Percentiles rank a stretch among this genome's conserved stretches.
Conservation (phyloP, 768 basidiomycete species). For the Trametes cingulata region DNA sequence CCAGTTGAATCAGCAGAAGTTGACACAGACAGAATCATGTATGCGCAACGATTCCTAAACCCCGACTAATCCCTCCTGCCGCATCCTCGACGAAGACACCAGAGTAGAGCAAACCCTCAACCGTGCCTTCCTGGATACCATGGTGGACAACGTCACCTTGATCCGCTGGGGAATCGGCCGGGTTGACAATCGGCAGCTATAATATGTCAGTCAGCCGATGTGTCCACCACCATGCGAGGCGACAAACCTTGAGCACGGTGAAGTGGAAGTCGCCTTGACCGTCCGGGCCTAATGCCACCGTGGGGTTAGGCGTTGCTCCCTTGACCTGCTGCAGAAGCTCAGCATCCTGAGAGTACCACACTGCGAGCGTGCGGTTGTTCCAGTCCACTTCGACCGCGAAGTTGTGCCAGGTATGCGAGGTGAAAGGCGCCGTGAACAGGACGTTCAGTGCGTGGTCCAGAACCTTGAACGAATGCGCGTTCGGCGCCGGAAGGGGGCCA, state of each 20-base stretch:
- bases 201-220: background rate
- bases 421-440: constrained; percentile 51
- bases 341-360: constrained; percentile 51
- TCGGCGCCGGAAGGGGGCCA: constrained; percentile 39
- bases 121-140: constrained; percentile 59
- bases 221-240: background rate
- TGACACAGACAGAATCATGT: background rate
- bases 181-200: constrained; percentile 56
- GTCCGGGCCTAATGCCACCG: constrained; percentile 39
- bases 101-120: constrained; percentile 57
- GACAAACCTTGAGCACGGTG: constrained; percentile 54
- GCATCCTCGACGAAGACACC: constrained; percentile 56
- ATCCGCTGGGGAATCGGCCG: constrained; percentile 44
- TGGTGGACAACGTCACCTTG: constrained; percentile 58
- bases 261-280: constrained; percentile 65
- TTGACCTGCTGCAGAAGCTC: constrained; percentile 45
- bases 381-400: constrained; percentile 61
- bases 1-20: background rate
- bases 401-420: constrained; percentile 53
- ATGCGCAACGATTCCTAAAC: constrained; percentile 3
- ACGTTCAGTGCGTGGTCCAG: constrained; percentile 54
- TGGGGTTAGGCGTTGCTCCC: constrained; percentile 41
- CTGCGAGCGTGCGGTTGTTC: constrained; percentile 48
- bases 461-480: constrained; percentile 54
- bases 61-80: constrained; percentile 39